phyloP scores from a whole-genome alignment of 495 filamentous ascomycete genomes.

The Paragyromitra xinjiangensis region DNA sequence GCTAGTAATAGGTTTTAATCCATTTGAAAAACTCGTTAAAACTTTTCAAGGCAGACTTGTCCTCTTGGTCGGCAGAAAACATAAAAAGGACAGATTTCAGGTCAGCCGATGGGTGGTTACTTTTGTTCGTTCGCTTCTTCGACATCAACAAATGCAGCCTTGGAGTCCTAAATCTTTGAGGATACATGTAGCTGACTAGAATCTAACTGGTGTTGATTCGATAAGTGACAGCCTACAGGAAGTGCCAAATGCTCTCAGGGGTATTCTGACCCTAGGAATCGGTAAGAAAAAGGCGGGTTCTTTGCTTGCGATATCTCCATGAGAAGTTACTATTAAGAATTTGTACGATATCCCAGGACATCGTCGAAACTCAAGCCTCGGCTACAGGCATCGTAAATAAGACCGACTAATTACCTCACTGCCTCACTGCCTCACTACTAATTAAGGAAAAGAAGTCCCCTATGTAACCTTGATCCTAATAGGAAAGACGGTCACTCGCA shows the following conservation, averaged over 20 bases:
- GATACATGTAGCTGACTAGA: not conserved
- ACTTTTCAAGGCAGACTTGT: conserved; percentile 2
- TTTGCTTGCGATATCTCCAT: not conserved
- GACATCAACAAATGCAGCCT: not conserved
- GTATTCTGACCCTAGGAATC: not conserved
- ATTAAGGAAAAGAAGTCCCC: not conserved
- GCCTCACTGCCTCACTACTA: not conserved
- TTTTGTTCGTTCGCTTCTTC: not conserved
- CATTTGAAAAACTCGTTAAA: conserved; percentile 29
- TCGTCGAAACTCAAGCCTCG: not conserved
- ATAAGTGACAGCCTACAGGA: not conserved
- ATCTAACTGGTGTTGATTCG: conserved; percentile 4
- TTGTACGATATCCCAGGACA: not conserved
- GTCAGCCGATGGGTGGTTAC: conserved; percentile 9
- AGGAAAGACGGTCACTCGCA: not conserved
- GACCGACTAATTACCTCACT: not conserved
- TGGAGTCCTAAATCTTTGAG: not conserved
- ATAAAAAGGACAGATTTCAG: not conserved
- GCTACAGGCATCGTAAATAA: not conserved
- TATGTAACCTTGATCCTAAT: not conserved
- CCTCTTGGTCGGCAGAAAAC: not conserved
- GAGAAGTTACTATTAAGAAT: not conserved
- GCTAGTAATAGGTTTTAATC: conserved; percentile 10
- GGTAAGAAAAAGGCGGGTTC: not conserved
- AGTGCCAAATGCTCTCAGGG: not conserved